Evolutionary conservation across 768 basidiomycete species (phyloP), one percentile per base, ranked within the genome.

Genomic region (Termitomyces sp.): DNA sequence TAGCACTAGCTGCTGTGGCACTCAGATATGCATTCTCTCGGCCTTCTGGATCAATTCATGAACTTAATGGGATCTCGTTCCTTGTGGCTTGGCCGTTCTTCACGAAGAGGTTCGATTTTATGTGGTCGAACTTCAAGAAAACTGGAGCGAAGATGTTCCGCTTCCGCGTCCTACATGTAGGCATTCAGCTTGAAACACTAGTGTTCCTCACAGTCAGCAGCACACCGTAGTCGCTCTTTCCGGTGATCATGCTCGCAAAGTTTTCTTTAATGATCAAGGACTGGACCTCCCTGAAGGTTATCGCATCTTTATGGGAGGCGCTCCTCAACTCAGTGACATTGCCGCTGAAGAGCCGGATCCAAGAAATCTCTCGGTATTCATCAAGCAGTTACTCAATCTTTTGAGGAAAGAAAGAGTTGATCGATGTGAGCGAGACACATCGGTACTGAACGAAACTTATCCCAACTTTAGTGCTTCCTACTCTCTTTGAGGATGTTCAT

Each of bases 51-150:
- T 18, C 59, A 5, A 57, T 64, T 2, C 35, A 58, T 16, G 58
- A 66, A 12, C 67, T 71, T 10, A 64, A 68, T 3, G 71, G 71
- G 22, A 56, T 70, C 30, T 67, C 70, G 1, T 58, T 70, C 9
- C 33, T 69, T 38, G 67, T 63, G 18, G 68, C 70, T 12, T 72
- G 71, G 69, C 54, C 66, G 4, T 73, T 73, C 62, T 73, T 73
- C 54, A 62, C 66, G 26, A 67, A 65, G 45, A 62, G 72, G 12
- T 69, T 68, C 44, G 70, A 73, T 51, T 72, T 71, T 46, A 52
- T 73, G 12, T 56, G 63, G 61, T 50, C 57, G 1, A 66, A 69
- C 46, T 72, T 73, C 60, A 61, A 56, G 49, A 60, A 60, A 20
- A 64, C 63, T 5, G 53, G 62, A 6, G 54, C 62, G 5, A 65